These are phyloP conservation scores for Malus hybrid DNA, from an alignment of 331 rosid species.

Conservation along the genomic window DNA sequence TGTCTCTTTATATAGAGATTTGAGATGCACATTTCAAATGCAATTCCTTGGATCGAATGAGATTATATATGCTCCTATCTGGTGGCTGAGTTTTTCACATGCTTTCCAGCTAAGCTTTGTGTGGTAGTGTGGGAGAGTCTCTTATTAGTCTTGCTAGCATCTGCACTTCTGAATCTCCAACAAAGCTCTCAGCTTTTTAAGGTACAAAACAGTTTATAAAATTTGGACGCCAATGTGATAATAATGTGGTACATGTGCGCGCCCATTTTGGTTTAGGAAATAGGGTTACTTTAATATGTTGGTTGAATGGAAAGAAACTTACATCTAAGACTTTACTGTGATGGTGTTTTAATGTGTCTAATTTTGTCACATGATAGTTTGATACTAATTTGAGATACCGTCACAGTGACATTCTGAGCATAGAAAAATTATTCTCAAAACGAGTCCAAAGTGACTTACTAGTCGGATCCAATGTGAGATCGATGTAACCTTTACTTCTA, in stretches of 20 bases:
- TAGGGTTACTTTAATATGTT: background rate
- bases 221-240: background rate
- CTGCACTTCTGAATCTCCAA: background rate
- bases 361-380: background rate
- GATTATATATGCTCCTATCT: too few relatives aligned
- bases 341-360: too few relatives aligned
- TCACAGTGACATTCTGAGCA: too few relatives aligned
- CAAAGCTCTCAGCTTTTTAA: background rate
- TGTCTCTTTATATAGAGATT: background rate
- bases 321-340: rapidly evolving
- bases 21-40: background rate
- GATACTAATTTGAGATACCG: too few relatives aligned
- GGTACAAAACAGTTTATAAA: background rate
- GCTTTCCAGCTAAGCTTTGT: background rate
- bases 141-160: background rate
- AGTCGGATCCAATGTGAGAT: too few relatives aligned
- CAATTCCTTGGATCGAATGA: background rate
- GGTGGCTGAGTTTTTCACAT: background rate
- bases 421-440: too few relatives aligned
- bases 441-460: too few relatives aligned
- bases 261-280: background rate
- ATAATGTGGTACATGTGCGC: background rate
- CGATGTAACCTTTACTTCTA: too few relatives aligned
- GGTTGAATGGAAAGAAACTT: too few relatives aligned
- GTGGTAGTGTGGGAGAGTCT: background rate